Conservation (phyloP, 352 stramenopile species). For the Phytopythium litorale region DNA sequence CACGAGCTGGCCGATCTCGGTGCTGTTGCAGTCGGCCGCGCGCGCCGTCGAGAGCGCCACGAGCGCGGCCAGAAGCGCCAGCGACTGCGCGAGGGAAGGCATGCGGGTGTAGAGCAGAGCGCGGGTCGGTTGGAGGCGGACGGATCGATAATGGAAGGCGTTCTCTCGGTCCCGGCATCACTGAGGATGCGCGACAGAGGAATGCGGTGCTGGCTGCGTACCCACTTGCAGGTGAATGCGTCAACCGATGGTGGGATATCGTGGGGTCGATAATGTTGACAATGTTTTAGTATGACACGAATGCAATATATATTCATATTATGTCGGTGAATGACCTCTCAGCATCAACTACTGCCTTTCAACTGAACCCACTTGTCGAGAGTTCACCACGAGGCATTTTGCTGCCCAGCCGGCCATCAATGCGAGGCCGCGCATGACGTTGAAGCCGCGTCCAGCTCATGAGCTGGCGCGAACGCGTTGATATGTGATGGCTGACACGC, state of each 20-base stretch:
- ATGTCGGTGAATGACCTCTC: background rate
- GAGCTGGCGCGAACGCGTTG: too few relatives aligned
- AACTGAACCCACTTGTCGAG: too few relatives aligned
- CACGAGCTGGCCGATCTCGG: background rate
- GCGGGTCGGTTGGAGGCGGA: background rate
- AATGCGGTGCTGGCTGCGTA: background rate
- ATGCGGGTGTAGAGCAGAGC: background rate
- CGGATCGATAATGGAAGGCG: background rate
- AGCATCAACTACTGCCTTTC: too few relatives aligned
- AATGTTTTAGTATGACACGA: background rate
- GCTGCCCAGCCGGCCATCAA: too few relatives aligned
- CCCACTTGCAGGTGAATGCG: background rate
- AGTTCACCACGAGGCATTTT: too few relatives aligned
- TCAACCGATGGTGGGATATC: background rate
- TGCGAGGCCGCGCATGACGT: too few relatives aligned
- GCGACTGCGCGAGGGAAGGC: background rate
- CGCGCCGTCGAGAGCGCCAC: background rate
- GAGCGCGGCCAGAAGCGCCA: background rate
- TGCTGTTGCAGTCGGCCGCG: constrained; percentile 1
- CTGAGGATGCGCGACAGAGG: background rate
- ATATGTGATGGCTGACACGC: too few relatives aligned
- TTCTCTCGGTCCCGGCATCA: background rate
- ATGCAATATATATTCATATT: background rate
- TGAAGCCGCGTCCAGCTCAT: too few relatives aligned
- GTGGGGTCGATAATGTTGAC: background rate